Evolutionary conservation across 768 basidiomycete species (phyloP), one percentile per base, ranked within the genome.

Genomic region (Hygrophoropsis aurantiaca): DNA sequence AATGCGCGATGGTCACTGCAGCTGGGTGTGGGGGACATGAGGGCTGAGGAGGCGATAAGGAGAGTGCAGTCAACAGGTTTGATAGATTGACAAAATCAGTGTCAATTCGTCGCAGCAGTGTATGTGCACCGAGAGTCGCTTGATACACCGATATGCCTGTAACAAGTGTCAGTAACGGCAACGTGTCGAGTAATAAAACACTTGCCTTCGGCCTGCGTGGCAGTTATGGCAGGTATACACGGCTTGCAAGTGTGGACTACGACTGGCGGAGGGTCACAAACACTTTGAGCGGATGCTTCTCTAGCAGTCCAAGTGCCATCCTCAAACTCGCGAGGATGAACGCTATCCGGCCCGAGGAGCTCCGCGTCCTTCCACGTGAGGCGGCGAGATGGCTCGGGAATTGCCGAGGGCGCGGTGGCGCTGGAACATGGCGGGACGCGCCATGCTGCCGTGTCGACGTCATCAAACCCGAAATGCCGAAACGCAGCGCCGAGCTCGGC

Each of bases 1-100:
- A 79, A 48, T 77, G 77, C 9, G 68, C 69, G 5, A 88, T 71
- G 3, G 72, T 62, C 7, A 74, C 73, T 15, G 80, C 79, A 43
- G 77, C 75, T 7, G 69, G 68, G 11, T 74, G 71, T 41, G 71
- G 51, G 58, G 65, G 57, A 54, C 37, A 24, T 52, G 27, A 40
- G 59, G 15, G 70, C 73, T 50, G 61, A 67, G 71, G 59, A 70
- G 23, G 71, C 2, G 44, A 20, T 6, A 21, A 18, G 30, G 27
- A 47, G 15, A 47, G 43, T 4, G 23, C 40, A 4, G 46, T 67
- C 4, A 77, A 62, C 40, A 87, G 77, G 18, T 79, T 74, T 35
- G 83, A 76, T 38, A 88, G 72, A 61, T 89, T 85, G 56, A 89
- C 85, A 54, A 85, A 89, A 58, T 87, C 85, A 26, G 85, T 85